A percentile compares a stretch with the other conserved stretches of the same genome.
Evolutionary conservation across 257 asterid species (phyloP).

Genomic region (Dorcoceras hygrometricum): DNA sequence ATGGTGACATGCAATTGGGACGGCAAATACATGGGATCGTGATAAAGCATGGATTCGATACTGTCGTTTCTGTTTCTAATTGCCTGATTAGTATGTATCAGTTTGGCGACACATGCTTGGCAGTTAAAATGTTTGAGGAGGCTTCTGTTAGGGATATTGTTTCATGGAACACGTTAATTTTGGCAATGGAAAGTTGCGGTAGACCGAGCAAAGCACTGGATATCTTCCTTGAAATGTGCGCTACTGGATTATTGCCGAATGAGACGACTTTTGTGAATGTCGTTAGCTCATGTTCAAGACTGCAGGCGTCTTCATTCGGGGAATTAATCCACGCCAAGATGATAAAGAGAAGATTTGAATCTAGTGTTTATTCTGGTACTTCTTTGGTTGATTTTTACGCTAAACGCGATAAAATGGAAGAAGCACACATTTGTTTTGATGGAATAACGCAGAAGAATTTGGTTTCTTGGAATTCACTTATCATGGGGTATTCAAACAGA

Average conservation of each 20-base stretch:
- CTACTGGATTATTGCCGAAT: conserved; percentile 46
- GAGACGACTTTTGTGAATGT: conserved; percentile 44
- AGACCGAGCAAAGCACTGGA: conserved; percentile 40
- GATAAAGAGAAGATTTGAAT: conserved; percentile 49
- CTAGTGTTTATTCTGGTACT: conserved; percentile 52
- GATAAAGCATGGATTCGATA: conserved; percentile 50
- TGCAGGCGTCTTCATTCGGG: conserved; percentile 41
- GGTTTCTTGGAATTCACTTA: conserved; percentile 77
- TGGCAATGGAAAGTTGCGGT: conserved; percentile 42
- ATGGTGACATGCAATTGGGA: conserved; percentile 37
- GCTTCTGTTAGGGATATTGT: conserved; percentile 53
- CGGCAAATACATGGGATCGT: conserved; percentile 59
- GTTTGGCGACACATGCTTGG: conserved; percentile 25
- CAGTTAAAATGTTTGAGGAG: conserved; percentile 58
- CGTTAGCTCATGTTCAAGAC: conserved; percentile 48
- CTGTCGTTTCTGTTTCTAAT: conserved; percentile 43
- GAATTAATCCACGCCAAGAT: conserved; percentile 55
- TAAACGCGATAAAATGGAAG: conserved; percentile 45
- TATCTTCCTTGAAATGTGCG: conserved; percentile 42
- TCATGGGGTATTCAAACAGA: conserved; percentile 58
- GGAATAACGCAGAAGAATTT: conserved; percentile 52
- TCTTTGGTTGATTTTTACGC: conserved; percentile 67
- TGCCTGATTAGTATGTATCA: conserved; percentile 60
- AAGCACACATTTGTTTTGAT: conserved; percentile 59
- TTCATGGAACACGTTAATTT: conserved; percentile 62